These are phyloP conservation scores for Didymella lethalis DNA, from an alignment of 2,329 filamentous ascomycete genomes.

Conservation along the genomic window DNA sequence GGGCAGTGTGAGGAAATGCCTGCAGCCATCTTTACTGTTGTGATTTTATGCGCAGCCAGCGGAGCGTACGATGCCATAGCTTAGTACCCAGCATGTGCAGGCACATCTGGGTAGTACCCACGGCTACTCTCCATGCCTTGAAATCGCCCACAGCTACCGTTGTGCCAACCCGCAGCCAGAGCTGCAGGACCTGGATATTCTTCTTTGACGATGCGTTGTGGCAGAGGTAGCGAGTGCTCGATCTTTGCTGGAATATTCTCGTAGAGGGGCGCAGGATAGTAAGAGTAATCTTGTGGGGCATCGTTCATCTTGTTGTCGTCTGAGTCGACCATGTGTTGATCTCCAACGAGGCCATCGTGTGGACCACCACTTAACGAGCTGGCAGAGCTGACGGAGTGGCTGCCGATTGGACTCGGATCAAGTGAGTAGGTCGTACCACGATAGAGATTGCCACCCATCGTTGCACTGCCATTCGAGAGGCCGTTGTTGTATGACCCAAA, in stretches of 20 bases:
- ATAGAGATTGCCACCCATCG: slow-evolving; percentile 46
- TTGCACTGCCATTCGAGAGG: slow-evolving; percentile 41
- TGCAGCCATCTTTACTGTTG: not conserved
- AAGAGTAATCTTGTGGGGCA: slow-evolving; percentile 55
- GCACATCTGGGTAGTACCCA: slow-evolving; percentile 57
- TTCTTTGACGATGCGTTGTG: slow-evolving; percentile 53
- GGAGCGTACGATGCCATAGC: not conserved
- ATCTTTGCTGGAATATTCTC: slow-evolving; percentile 49
- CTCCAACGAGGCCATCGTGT: slow-evolving; percentile 53
- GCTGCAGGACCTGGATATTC: slow-evolving; percentile 50
- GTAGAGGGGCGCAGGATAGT: slow-evolving; percentile 56
- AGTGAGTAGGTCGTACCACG: slow-evolving; percentile 49
- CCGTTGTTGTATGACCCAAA: slow-evolving; percentile 47
- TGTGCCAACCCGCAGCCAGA: slow-evolving; percentile 46
- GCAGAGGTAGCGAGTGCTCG: slow-evolving; percentile 44
- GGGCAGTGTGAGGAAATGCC: not conserved
- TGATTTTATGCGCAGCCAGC: not conserved
- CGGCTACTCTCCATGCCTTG: slow-evolving; percentile 58
- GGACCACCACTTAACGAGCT: slow-evolving; percentile 52
- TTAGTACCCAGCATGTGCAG: slow-evolving; percentile 52
- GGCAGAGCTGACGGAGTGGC: slow-evolving; percentile 56
- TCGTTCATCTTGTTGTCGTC: slow-evolving; percentile 53
- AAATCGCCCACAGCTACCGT: slow-evolving; percentile 54
- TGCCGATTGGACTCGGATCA: slow-evolving; percentile 51
- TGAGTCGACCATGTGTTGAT: slow-evolving; percentile 50